Evolutionary conservation across 306 rosid species (phyloP).

Genomic region (Pterocarpus santalinus): DNA sequence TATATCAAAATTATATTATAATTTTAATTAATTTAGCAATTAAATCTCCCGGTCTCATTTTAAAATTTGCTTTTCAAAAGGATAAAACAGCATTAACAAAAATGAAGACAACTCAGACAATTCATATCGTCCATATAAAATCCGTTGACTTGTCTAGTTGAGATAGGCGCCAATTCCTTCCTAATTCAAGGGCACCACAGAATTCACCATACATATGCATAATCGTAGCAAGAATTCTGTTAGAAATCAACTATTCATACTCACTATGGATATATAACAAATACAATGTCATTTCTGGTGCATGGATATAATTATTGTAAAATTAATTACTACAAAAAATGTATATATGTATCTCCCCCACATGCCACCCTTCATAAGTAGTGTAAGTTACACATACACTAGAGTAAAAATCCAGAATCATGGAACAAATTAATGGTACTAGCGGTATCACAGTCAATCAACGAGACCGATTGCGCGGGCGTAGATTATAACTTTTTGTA

Average conservation of each 20-base stretch:
- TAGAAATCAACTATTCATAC: background rate
- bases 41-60: no score
- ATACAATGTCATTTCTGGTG: background rate
- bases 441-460: constrained; percentile 39
- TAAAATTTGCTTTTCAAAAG: no score
- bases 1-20: no score
- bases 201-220: background rate
- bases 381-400: background rate
- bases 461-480: constrained; percentile 43
- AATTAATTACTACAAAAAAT: background rate
- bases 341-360: background rate
- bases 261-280: background rate
- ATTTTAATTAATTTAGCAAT: no score
- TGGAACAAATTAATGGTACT: background rate
- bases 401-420: background rate
- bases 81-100: no score
- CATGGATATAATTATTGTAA: background rate
- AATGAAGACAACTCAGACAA: no score
- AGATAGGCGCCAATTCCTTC: no score
- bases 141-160: no score
- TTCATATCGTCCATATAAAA: no score
- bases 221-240: background rate
- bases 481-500: constrained; percentile 66
- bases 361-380: background rate
- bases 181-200: no score